Conservation (phyloP, 78 protist genomes). For the Chrysochromulina parva region DNA sequence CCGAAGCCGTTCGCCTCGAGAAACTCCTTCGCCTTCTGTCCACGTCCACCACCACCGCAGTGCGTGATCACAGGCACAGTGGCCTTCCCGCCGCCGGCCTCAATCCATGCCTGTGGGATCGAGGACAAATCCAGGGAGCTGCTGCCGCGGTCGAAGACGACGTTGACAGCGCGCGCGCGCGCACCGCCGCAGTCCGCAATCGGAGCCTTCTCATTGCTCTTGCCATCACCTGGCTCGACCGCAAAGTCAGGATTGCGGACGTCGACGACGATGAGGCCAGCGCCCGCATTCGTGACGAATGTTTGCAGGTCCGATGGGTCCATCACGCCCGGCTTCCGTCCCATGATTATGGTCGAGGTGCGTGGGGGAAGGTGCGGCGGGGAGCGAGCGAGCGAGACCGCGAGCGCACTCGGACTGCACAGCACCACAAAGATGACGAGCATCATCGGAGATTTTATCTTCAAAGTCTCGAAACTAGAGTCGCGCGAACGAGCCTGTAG, state of each 20-base stretch:
- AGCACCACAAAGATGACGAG: too few species aligned
- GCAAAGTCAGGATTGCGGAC: background rate
- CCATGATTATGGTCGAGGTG: background rate
- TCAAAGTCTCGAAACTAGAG: too few species aligned
- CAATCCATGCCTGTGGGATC: background rate
- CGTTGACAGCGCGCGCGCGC: background rate
- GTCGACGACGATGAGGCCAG: background rate
- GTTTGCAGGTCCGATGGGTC: background rate
- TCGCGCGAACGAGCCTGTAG: too few species aligned
- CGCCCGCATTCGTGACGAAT: background rate
- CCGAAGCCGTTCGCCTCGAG: constrained; percentile 2
- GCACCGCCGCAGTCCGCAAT: too few species aligned
- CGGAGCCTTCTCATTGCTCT: background rate
- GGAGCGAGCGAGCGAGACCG: too few species aligned
- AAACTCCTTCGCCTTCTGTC: background rate
- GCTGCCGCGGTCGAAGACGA: background rate
- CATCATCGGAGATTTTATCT: too few species aligned
- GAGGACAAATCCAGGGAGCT: background rate
- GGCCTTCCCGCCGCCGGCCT: background rate
- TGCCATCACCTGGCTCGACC: background rate
- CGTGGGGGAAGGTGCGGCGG: too few species aligned
- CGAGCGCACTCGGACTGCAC: too few species aligned
- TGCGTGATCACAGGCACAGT: background rate
- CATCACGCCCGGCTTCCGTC: background rate
- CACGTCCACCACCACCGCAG: background rate